Conservation (phyloP, 1,139 yeast genomes). For the Kodamaea fungicola region DNA sequence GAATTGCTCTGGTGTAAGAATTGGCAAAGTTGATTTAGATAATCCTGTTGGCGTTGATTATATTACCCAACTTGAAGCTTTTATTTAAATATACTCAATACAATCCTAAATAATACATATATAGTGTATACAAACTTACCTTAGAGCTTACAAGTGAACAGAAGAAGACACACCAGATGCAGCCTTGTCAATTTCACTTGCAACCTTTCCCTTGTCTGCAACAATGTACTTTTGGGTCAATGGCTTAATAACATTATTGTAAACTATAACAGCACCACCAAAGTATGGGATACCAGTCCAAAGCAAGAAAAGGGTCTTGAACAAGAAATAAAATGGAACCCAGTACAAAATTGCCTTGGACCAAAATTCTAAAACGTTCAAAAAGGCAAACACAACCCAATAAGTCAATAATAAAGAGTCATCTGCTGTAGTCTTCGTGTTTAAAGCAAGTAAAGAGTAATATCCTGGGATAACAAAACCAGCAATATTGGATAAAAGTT, state of each 20-base stretch:
- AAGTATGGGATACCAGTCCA: conserved; percentile 86
- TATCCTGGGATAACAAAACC: conserved; percentile 91
- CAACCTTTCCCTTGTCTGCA: conserved; percentile 17
- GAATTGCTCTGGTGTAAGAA: conserved; percentile 15
- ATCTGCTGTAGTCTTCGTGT: conserved; percentile 62
- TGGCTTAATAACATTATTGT: conserved; percentile 66
- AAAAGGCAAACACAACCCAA: conserved; percentile 94
- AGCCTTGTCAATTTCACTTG: conserved; percentile 38
- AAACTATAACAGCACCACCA: conserved; percentile 79
- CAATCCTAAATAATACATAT: too few relatives aligned
- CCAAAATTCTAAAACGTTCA: conserved; percentile 94
- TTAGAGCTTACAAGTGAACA: conserved; percentile 26
- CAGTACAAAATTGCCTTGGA: conserved; percentile 86
- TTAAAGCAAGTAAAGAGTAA: conserved; percentile 80
- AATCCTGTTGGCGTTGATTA: conserved; percentile 18
- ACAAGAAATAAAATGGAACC: conserved; percentile 93
- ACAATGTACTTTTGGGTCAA: conserved; percentile 56
- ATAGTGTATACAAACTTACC: too few relatives aligned
- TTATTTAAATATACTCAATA: too few relatives aligned
- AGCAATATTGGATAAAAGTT: conserved; percentile 85
- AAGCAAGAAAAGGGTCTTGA: conserved; percentile 84
- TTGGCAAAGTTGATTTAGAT: conserved; percentile 21
- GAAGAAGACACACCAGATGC: conserved; percentile 51
- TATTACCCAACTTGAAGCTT: conserved; percentile 9
- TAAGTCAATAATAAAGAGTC: conserved; percentile 87